Evolutionary conservation across 2,329 filamentous ascomycete species (phyloP), one percentile per base, ranked within the genome.

Genomic region (Aspergillus clavatus): DNA sequence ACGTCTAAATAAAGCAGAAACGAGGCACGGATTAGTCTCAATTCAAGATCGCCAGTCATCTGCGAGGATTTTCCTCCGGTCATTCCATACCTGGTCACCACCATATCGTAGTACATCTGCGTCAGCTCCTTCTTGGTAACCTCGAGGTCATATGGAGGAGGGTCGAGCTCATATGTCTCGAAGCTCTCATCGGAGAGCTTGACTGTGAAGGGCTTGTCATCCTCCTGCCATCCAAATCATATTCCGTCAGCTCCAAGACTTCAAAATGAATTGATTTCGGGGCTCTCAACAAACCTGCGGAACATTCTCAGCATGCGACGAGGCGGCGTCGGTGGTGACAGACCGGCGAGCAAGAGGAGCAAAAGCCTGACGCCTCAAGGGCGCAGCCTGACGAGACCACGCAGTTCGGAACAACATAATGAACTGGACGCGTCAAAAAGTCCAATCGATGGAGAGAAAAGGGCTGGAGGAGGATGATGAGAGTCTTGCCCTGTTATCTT

Each of bases 91-190:
- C 91, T 84, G 66, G 89, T 84, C 57, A 82, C 78, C 44, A 97
- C 91, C 93, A 98, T 97, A 72, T 97, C 89, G 72, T 85, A 85
- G 82, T 98, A 98, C 84, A 97, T 97, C 79, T 94, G 80, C 83
- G 95, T 97, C 70, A 98, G 78, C 77, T 97, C 87, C 75, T 87
- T 89, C 84, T 98, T 98, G 66, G 91, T 97, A 55, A 89, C 87
- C 63, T 94, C 79, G 60, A 98, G 76, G 53, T 87, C 90, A 80
- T 96, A 96, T 47, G 89, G 78, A 56, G 93, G 93, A 60, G 91
- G 90, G 75, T 98, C 93, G 68, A 98, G 82, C 79, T 96, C 89
- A 77, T 97, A 98, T 47, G 93, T 96, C 82, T 98, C 93, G 77
- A 97, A 98, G 77, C 88, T 91, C 85, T 97, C 91, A 71, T 96